phyloP scores from a whole-genome alignment of 768 basidiomycete species.

The Pleurotus ostreatus region DNA sequence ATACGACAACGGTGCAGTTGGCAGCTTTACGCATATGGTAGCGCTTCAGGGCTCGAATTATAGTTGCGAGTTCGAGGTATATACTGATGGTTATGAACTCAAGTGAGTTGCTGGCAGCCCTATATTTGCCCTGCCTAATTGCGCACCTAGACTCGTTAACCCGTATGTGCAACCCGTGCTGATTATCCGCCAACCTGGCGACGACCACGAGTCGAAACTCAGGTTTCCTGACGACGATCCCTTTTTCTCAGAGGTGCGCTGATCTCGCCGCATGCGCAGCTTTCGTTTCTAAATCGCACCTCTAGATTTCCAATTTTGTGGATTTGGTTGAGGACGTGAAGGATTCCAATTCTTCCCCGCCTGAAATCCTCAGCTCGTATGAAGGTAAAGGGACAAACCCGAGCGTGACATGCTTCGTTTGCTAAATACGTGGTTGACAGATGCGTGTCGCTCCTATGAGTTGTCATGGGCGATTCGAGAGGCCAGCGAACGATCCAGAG shows the following conservation, averaged over 20 bases:
- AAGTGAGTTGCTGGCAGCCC: slow-evolving; percentile 44
- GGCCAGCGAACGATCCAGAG: slow-evolving; percentile 65
- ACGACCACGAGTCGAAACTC: slow-evolving; percentile 66
- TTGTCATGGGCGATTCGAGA: slow-evolving; percentile 92
- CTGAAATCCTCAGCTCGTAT: slow-evolving; percentile 77
- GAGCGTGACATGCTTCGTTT: slow-evolving; percentile 11
- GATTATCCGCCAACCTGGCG: slow-evolving; percentile 79
- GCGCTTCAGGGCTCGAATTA: slow-evolving; percentile 91
- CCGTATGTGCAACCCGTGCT: slow-evolving; percentile 92
- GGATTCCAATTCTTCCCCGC: slow-evolving; percentile 59
- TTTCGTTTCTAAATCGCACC: background rate
- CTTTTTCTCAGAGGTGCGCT: slow-evolving; percentile 74
- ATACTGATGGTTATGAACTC: slow-evolving; percentile 86
- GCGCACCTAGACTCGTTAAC: slow-evolving; percentile 64
- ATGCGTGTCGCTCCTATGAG: slow-evolving; percentile 84
- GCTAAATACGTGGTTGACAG: slow-evolving; percentile 27
- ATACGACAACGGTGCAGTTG: slow-evolving; percentile 92
- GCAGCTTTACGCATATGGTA: slow-evolving; percentile 84
- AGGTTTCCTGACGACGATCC: slow-evolving; percentile 82
- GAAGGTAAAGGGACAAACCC: slow-evolving; percentile 47
- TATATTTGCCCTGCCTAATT: slow-evolving; percentile 5
- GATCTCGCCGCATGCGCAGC: background rate
- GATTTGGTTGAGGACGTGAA: slow-evolving; percentile 82
- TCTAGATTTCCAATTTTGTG: slow-evolving; percentile 69
- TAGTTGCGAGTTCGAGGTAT: slow-evolving; percentile 91